A percentile compares a stretch with the other conserved stretches of the same genome.
Evolutionary conservation across 2,329 filamentous ascomycete genomes (phyloP).

Genomic region (Ceratocystis harringtonii): DNA sequence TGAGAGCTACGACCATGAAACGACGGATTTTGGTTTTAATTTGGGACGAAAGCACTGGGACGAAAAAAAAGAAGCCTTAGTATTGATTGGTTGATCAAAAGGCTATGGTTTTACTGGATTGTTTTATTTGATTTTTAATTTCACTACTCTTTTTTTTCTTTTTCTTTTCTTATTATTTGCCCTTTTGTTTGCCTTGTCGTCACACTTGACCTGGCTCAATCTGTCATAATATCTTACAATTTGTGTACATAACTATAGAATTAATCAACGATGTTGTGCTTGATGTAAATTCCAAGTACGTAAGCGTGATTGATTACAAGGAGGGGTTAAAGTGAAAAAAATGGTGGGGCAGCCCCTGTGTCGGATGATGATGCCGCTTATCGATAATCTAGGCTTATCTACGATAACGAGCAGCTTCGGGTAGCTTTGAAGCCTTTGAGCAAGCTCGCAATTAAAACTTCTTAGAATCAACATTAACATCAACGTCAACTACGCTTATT

Average conservation of each 20-base stretch:
- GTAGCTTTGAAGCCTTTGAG: neutral
- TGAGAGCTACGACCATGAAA: neutral
- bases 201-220: too few relatives aligned
- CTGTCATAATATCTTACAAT: too few relatives aligned
- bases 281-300: neutral
- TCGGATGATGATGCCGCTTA: slow-evolving; percentile 15
- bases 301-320: neutral
- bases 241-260: neutral
- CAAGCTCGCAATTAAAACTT: neutral
- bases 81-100: neutral
- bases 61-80: neutral
- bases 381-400: slow-evolving; percentile 6
- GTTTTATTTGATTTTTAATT: neutral
- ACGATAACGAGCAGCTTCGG: neutral
- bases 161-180: slow-evolving; percentile 1
- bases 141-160: neutral
- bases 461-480: too few relatives aligned
- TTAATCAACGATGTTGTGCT: neutral
- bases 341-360: neutral
- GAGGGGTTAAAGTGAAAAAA: neutral
- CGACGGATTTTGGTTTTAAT: neutral
- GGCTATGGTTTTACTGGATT: neutral
- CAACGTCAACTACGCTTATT: too few relatives aligned
- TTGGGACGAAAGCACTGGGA: neutral
- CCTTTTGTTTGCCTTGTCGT: neutral